Evolutionary conservation across 2,329 filamentous ascomycete species (phyloP), one percentile per base, ranked within the genome.

Genomic region (Pseudogymnoascus sp.): DNA sequence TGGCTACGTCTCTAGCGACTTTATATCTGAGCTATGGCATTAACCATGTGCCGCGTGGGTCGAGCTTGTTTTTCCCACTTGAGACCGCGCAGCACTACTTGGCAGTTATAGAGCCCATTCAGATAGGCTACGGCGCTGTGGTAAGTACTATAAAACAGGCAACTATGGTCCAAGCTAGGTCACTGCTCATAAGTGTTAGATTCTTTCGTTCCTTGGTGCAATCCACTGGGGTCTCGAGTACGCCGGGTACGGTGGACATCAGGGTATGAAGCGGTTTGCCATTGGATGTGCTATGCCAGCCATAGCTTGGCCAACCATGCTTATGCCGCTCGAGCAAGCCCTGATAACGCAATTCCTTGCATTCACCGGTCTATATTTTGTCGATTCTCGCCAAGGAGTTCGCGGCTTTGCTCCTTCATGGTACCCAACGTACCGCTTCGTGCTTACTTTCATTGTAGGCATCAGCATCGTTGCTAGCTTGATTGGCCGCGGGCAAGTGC

Each of bases 211-310:
- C 80, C 83, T 97, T 1, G 93, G 93, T 47, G 92, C 92, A 35
- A 86, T 96, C 69, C 93, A 97, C 75, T 97, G 84, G 93, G 92
- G 92, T 61, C 80, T 96, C 15, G 92, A 96, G 75, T 95, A 87
- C 73, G 89, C 89, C 59, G 82, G 82, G 78, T 86, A 80, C 73
- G 77, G 86, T 74, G 75, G 83, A 70, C 69, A 81, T 64, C 86
- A 89, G 62, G 88, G 90, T 60, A 90, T 88, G 68, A 85, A 84
- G 68, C 88, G 92, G 65, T 97, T 96, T 73, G 84, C 84, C n/a
- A 84, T 92, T 66, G 92, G 92, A 68, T 84, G 96, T 11, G 72
- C 89, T 50, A 87, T 91, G 5, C 87, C 92, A 0, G 84, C 88
- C 50, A 77, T 94, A 21, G 92, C 92, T 54, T 97, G 92, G 92